Conservation (phyloP, 495 filamentous ascomycete species). For the Xylaria palmicola region DNA sequence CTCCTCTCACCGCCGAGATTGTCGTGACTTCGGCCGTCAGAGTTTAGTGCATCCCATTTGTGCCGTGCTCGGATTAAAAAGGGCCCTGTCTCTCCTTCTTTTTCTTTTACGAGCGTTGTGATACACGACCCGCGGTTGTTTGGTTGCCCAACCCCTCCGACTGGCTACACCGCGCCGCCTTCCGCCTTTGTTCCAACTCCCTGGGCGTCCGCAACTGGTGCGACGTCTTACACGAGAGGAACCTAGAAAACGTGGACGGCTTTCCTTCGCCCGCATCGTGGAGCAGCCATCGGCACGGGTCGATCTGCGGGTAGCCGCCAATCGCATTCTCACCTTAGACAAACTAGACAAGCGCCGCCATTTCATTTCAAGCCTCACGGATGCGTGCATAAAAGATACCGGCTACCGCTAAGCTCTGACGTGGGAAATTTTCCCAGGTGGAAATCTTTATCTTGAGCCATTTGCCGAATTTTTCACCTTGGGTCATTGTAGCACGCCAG, state of each 20-base stretch:
- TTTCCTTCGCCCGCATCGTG: slow-evolving; percentile 8
- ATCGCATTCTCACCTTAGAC: neutral
- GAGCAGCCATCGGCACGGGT: slow-evolving; percentile 7
- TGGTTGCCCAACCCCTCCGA: neutral
- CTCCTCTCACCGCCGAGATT: neutral
- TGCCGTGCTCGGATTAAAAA: neutral
- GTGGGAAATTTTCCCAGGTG: neutral
- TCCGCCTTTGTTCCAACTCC: slow-evolving; percentile 1
- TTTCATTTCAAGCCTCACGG: slow-evolving; percentile 8
- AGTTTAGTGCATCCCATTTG: neutral
- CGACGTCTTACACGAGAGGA: neutral
- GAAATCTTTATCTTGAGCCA: neutral
- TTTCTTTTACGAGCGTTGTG: slow-evolving; percentile 19
- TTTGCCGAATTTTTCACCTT: slow-evolving; percentile 4
- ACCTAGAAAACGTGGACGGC: slow-evolving; percentile 12
- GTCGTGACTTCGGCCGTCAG: neutral
- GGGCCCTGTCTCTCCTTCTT: neutral
- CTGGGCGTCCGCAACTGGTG: neutral
- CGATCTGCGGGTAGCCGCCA: slow-evolving; percentile 8
- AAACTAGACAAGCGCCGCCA: neutral
- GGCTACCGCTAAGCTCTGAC: slow-evolving; percentile 3
- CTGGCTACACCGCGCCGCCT: slow-evolving; percentile 9
- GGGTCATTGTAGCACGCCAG: slow-evolving; percentile 1
- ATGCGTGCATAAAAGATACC: slow-evolving; percentile 19
- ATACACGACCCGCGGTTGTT: neutral